A percentile compares a stretch with the other conserved stretches of the same genome.
Conservation (phyloP, 371 early-diverging fungal genomes). For the Mortierella sp. region DNA sequence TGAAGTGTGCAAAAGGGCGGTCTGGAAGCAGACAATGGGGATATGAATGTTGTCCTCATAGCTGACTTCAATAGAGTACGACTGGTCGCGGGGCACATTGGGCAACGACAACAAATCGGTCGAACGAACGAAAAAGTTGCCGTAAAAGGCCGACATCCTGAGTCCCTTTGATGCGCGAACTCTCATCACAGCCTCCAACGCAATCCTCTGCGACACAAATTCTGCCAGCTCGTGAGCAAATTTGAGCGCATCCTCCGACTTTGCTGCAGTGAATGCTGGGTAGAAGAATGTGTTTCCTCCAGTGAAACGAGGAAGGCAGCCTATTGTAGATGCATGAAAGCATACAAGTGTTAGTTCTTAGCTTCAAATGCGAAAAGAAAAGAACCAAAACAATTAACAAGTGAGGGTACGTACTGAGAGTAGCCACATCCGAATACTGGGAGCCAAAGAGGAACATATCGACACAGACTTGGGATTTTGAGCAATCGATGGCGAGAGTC, state of each 20-base stretch:
- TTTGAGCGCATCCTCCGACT: conserved; percentile 91
- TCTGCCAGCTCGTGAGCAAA: conserved; percentile 91
- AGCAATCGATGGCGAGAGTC: conserved; percentile 93
- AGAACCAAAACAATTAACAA: background rate
- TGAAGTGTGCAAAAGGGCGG: conserved; percentile 95
- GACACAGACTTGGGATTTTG: conserved; percentile 91
- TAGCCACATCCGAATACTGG: conserved; percentile 96
- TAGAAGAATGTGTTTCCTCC: conserved; percentile 97
- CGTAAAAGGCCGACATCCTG: conserved; percentile 92
- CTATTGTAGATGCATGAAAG: conserved; percentile 24
- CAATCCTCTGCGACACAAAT: conserved; percentile 87
- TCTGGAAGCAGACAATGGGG: conserved; percentile 94
- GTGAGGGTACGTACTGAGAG: conserved; percentile 71
- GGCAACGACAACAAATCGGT: conserved; percentile 95
- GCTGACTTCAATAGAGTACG: conserved; percentile 92
- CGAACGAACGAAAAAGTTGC: conserved; percentile 97
- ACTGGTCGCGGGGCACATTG: conserved; percentile 95
- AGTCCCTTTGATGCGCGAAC: conserved; percentile 93
- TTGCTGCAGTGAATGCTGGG: conserved; percentile 93
- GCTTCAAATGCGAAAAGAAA: background rate
- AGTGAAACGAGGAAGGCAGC: conserved; percentile 89
- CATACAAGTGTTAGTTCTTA: background rate
- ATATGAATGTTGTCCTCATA: conserved; percentile 89
- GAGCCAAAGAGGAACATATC: conserved; percentile 95
- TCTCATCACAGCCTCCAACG: conserved; percentile 97